Evolutionary conservation across 495 filamentous ascomycete genomes (phyloP), one percentile per base, ranked within the genome.

Genomic region (Penicillium longicatenatum): DNA sequence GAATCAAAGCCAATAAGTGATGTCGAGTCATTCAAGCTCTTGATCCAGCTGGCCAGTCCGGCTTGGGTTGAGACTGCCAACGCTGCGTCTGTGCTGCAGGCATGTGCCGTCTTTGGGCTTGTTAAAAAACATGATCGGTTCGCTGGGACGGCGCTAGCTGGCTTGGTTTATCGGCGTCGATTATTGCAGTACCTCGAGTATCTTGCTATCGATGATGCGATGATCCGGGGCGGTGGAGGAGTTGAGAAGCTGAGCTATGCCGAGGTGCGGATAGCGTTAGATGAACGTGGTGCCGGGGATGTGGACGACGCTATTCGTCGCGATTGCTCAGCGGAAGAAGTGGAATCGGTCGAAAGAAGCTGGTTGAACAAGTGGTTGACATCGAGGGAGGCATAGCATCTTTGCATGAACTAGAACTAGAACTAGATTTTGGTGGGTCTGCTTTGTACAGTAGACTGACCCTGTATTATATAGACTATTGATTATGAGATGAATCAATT

Each of bases 211-310:
- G 87, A 89, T 76, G 87, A 90, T 74, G 47, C 37, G 29, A 69
- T 88, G 65, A 84, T 89, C 50, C 54, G 65, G 53, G 67, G 65
- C 22, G 71, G 76, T 61, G 83, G 82, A 4, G 82, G 84, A 10
- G 79, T 82, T 2, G 48, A 64, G 39, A 73, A 67, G 16, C 70
- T 92, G 70, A 73, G 70, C 49, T 66, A 56, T 0, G 71, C 72
- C 30, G 89, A 92, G 70, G 68, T 88, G 19, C 68, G 70, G 52
- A 71, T 86, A 65, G 78, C 82, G 41, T 81, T 82, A 55, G 77
- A 83, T 46, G 80, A 83, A 57, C 65, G 81, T 47, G 71, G 67
- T 50, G 70, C 69, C 39, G 65, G 65, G 2, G 76, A 70, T 53
- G 61, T 76, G 21, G 45, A 24, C 12, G 22, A 29, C 4, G 22